Base-by-base conservation (phyloP, 306 rosid genomes). In the Quillaja saponaria region DNA sequence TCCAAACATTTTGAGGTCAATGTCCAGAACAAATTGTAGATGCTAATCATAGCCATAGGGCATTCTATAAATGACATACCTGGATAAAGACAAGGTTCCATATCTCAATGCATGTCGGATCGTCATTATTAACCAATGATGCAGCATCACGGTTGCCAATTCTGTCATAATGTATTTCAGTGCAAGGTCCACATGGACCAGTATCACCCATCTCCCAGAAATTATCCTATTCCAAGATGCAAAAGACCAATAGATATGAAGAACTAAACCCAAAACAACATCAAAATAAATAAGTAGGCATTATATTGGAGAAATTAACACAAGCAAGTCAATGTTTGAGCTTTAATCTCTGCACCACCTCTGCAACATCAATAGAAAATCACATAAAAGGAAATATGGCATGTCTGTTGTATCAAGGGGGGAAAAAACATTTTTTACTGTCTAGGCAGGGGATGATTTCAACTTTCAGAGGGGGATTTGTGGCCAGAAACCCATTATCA, bases 141-240 rank as follows among this genome's bases (percentile, higher is more conserved):
- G 99, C 90, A 76, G 96, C 99, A 47, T 92, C 95, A n/a, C 99
- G 95, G 60, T 81, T 83, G 50, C 99, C 99, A 53, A 92, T 68
- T 78, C 97, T 83, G 66, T 92, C 99, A 73, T 79, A 92, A 82
- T 92, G 99, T 34, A 92, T 89, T 72, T 92, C 99, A 34, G 95
- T 89, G 79, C 99, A 92, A 61, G 99, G 99, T 68, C 99, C 99
- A 39, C 99, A 89, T 47, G 99, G 99, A 78, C 97, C 99, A 31
- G 95, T 89, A 49, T 92, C 96, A 21, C 99, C 99, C 99, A 92
- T 92, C 87, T 92, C 99, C 99, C 99, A 92, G 65, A 92, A 92
- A 78, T 92, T 92, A n/a, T n/a, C n/a, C n/a, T n/a, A n/a, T 54
- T 19, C 69, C 75, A 49, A 67, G 28, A 78, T 38, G 64, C 21